A percentile compares a stretch with the other conserved stretches of the same genome.
These are phyloP conservation scores for Tephrocybe sp. DNA, from an alignment of 768 basidiomycete genomes.

Conservation along the genomic window DNA sequence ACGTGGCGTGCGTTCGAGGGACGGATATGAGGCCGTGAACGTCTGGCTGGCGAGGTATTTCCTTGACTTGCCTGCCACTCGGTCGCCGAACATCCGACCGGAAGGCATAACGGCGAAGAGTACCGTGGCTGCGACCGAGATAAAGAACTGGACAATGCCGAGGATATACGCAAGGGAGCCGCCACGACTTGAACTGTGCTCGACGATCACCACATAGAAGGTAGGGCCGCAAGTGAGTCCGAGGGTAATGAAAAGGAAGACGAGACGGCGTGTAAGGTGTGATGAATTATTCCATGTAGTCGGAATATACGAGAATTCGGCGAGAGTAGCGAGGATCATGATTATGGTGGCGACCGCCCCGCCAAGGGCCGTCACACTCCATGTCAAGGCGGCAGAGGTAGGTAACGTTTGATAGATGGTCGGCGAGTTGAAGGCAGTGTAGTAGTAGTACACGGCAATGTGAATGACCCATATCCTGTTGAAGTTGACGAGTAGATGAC, in stretches of 20 bases:
- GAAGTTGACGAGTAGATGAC: conserved; percentile 98
- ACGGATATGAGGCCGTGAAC: conserved; percentile 94
- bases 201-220: conserved; percentile 89
- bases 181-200: conserved; percentile 49
- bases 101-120: conserved; percentile 93
- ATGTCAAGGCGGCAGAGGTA: conserved; percentile 76
- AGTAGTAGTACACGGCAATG: conserved; percentile 92
- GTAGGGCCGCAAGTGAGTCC: conserved; percentile 92
- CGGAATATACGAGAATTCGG: conserved; percentile 97
- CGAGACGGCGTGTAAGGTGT: conserved; percentile 86
- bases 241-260: conserved; percentile 89
- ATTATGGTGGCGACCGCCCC: conserved; percentile 95
- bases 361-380: conserved; percentile 93
- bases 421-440: conserved; percentile 93
- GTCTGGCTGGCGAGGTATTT: conserved; percentile 99
- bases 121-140: conserved; percentile 82
- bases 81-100: conserved; percentile 98
- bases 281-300: conserved; percentile 99
- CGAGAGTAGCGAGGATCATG: conserved; percentile 92
- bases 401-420: conserved; percentile 69
- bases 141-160: conserved; percentile 95
- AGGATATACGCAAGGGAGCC: conserved; percentile 86
- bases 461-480: conserved; percentile 99
- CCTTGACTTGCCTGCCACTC: conserved; percentile 91
- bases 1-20: conserved; percentile 62